Evolutionary conservation across 1,284 basidiomycete species (phyloP), one percentile per base, ranked within the genome.

Genomic region (Vanrija humicola): DNA sequence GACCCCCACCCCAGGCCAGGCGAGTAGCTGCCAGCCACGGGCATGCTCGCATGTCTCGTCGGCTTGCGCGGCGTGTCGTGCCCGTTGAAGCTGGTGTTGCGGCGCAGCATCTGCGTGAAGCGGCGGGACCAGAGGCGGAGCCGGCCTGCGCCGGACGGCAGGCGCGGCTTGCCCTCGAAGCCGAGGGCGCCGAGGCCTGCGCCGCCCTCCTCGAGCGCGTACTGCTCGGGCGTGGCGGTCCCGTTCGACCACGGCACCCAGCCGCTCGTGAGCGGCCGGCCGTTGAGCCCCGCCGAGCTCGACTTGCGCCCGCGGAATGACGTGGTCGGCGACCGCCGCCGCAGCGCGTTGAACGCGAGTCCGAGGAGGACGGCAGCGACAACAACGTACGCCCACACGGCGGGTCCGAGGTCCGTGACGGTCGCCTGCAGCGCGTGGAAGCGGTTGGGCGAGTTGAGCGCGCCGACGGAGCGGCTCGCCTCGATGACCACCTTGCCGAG

Each of bases 401-500:
- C 43, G 7, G 12, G 19, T 3, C 39, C 18, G 10, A 56, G 38
- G 26, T 56, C 50, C 38, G 34, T 19, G 42, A 50, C 29, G 18
- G 3, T 40, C 40, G 40, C 49, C 42, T 9, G 19, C 26, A n/a
- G 26, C 12, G 29, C 42, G 51, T 44, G 34, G 9, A 15, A 52
- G 18, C 26, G 59, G 48, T 39, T 64, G 38, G 23, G 46, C 54
- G 23, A 34, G 39, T 29, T 46, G 54, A 63, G 59, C 4, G 66
- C 64, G 23, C 61, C 60, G 10, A 77, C 69, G 9, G 68, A 89
- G 63, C 88, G 89, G 76, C 88, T 91, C 10, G 95, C 95, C 77
- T 98, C 95, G 38, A 98, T 82, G 0, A 98, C 92, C 85, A 98
- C 97, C 75, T 98, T 98, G 45, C 96, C 95, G 28, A 98, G 80